Base-by-base conservation (phyloP, 23 red algal species). In the Chondrus crispus region DNA sequence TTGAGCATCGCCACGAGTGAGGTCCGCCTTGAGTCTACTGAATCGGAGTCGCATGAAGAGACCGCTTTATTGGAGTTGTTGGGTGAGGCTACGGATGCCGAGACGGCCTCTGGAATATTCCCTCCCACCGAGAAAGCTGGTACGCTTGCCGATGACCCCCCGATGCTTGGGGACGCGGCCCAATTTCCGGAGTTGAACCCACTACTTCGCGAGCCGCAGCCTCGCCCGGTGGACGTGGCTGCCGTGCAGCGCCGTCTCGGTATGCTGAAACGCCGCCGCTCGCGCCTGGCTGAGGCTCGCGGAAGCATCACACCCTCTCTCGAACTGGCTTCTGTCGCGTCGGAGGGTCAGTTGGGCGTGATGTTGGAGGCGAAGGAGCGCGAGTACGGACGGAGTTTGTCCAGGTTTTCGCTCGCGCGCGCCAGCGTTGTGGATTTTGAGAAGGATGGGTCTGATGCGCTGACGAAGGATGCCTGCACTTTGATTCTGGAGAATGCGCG, bases 231-330 rank as follows among this genome's bases (percentile, higher is more conserved):
- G 12, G 54, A 77, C 22, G 18, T 42, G 24, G 53, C 18, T 13
- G 39, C 64, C 13, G 36, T 78, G 51, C 24, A 38, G 35, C 22
- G 29, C n/a, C 48, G 39, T 20, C 69, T 79, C 38, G 72, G 68
- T 26, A 70, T 10, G 33, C 36, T 90, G 39, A 40, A 50, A 3
- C 87, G 52, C 14, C 72, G 87, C 35, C 69, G 72, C 53, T 28
- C 78, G 20, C 44, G 72, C 7, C 74, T 90, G 16, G 87, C 87
- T 3, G 71, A 46, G 38, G 74, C 78, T 38, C 44, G 69, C 38
- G 87, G 69, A 10, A 50, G 64, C 22, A 26, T 66, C 13, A 52
- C 69, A 38, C 71, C 29, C 13, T 26, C 28, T 16, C 26, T 37
- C 9, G 26, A 35, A 38, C 44, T 10, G 26, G 12, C 37, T 7